phyloP scores from a whole-genome alignment of 2,329 filamentous ascomycete genomes.

The Cladosporium sp. region DNA sequence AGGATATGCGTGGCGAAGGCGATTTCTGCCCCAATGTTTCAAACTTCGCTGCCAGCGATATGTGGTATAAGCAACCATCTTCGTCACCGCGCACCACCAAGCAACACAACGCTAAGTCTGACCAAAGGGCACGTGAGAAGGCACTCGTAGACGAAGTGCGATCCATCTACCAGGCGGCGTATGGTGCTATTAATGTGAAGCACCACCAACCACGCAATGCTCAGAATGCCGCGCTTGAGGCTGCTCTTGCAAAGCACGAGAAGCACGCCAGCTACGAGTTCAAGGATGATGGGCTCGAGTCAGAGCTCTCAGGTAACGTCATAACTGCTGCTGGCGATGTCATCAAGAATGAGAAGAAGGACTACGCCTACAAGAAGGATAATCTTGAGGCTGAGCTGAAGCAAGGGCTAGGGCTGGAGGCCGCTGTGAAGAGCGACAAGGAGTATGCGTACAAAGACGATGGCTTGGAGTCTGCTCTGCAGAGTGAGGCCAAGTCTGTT shows the following conservation, averaged over 20 bases:
- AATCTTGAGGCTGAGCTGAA: constrained; percentile 7
- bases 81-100: constrained; percentile 21
- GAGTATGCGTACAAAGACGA: constrained; percentile 17
- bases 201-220: constrained; percentile 28
- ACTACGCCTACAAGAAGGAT: not conserved
- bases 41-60: constrained; percentile 36
- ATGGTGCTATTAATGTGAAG: constrained; percentile 38
- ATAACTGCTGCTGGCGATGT: not conserved
- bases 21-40: constrained; percentile 40
- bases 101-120: constrained; percentile 24
- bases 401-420: not conserved
- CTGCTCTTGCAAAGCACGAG: constrained; percentile 31
- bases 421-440: not conserved
- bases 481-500: not conserved
- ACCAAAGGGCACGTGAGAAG: constrained; percentile 34
- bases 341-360: not conserved
- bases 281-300: constrained; percentile 26
- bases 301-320: constrained; percentile 22
- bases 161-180: constrained; percentile 45
- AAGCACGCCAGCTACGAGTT: constrained; percentile 23
- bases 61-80: constrained; percentile 41
- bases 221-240: constrained; percentile 20
- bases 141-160: constrained; percentile 41
- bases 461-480: constrained; percentile 12
- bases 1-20: constrained; percentile 37